These are phyloP conservation scores for Coemansia sp. DNA, from an alignment of 192 early-diverging fungal genomes.

Conservation along the genomic window DNA sequence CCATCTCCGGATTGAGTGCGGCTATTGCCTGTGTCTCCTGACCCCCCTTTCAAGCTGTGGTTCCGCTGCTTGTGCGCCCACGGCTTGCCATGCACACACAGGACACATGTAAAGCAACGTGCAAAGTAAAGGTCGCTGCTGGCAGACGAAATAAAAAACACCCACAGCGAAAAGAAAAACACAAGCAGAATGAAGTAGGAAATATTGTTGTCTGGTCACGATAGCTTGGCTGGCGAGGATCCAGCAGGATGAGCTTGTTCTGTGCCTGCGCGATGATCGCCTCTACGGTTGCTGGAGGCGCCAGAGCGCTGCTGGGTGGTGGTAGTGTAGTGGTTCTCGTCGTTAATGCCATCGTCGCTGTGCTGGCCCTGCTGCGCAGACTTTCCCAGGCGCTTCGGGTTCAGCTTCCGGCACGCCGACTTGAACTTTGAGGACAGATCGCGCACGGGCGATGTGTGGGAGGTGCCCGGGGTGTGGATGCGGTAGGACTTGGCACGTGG, in stretches of 20 bases:
- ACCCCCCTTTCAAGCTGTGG: background rate
- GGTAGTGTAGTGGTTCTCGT: background rate
- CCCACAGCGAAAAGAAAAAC: no score
- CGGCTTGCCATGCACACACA: no score
- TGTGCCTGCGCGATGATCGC: background rate
- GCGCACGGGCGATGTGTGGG: conserved; percentile 28
- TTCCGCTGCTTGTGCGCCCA: no score
- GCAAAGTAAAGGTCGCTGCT: no score
- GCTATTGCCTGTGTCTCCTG: background rate
- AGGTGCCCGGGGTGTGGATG: conserved; percentile 6
- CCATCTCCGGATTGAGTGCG: background rate
- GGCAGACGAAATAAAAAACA: no score
- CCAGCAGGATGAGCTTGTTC: background rate
- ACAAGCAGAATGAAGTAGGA: no score
- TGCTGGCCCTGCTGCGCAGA: conserved; percentile 7
- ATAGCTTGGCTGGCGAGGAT: conserved; percentile 1
- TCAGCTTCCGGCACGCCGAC: conserved; percentile 48
- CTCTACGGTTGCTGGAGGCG: conserved; percentile 1
- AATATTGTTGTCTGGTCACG: no score
- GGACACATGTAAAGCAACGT: no score
- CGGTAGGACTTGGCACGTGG: conserved; percentile 30
- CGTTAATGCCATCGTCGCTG: background rate
- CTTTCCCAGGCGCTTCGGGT: conserved; percentile 37
- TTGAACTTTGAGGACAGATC: conserved; percentile 48
- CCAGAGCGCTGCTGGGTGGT: background rate